phyloP scores from a whole-genome alignment of 768 basidiomycete species.

The Lactifluus rugatus region DNA sequence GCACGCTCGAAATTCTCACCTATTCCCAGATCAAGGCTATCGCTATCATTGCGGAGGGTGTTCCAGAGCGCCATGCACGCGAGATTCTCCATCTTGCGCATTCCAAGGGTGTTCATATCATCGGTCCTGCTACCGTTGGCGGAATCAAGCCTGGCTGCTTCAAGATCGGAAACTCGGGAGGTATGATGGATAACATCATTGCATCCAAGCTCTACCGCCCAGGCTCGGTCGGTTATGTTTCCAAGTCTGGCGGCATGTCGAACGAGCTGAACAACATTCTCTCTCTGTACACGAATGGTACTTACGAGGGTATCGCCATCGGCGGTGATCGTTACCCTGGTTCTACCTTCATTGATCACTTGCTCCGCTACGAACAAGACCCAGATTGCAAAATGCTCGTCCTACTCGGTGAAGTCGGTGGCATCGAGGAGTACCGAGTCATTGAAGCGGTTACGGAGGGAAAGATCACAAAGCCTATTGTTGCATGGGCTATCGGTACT shows the following conservation, averaged over 20 bases:
- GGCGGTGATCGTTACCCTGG: conserved; percentile 99
- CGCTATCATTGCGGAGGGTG: conserved; percentile 97
- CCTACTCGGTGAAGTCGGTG: conserved; percentile 96
- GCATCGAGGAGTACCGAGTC: conserved; percentile 97
- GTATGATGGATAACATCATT: conserved; percentile 99
- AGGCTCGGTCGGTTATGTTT: conserved; percentile 96
- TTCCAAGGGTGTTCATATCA: conserved; percentile 81
- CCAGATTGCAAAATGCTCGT: conserved; percentile 99
- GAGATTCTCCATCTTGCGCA: conserved; percentile 88
- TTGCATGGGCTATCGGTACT: conserved; percentile 99
- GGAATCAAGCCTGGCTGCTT: conserved; percentile 99
- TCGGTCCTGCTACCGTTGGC: conserved; percentile 96
- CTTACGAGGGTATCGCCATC: conserved; percentile 99
- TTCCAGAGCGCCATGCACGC: conserved; percentile 93
- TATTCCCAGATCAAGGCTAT: conserved; percentile 60
- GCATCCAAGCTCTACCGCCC: conserved; percentile 96
- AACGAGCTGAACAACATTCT: conserved; percentile 99
- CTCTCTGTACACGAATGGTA: conserved; percentile 91
- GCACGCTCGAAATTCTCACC: conserved; percentile 85
- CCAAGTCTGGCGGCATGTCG: conserved; percentile 99
- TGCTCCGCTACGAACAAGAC: conserved; percentile 94
- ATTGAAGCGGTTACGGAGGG: conserved; percentile 95
- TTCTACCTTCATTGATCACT: conserved; percentile 97
- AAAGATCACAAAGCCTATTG: conserved; percentile 94
- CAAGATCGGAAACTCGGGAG: conserved; percentile 98